Evolutionary conservation across 352 stramenopile genomes (phyloP), one percentile per base, ranked within the genome.

Genomic region (Globisporangium mamillatum): DNA sequence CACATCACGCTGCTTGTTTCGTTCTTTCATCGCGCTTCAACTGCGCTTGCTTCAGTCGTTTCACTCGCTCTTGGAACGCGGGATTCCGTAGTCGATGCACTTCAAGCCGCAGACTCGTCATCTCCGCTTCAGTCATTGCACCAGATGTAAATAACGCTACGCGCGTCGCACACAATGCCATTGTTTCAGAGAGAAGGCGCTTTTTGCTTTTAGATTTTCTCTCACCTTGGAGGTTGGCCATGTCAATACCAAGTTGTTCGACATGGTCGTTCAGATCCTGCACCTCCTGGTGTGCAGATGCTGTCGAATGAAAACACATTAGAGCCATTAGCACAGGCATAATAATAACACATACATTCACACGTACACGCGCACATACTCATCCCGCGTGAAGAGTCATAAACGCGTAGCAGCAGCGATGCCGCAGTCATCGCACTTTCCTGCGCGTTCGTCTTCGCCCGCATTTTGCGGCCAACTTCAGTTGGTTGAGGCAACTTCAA

Each of bases 41-140:
- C 2, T 46, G 25, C 12, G 25, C 9, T 34, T 41, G 59, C 25
- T 64, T 64, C 7, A 71, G 52, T 1, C 59, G 64, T 41, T 53
- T 22, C 50, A 74, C 25, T 20, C 69, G 64, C 52, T 74, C 55
- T 18, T 46, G 24, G 22, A 74, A 64, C 20, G 55, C 50, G 2
- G 69, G 69, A 41, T 67, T 74, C 57, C 20, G 41, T 27, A 74
- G 54, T 18, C 69, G 69, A 27, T 61, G 36, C 22, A 53, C 24
- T 12, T 74, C 64, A 18, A 74, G 54, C 5, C 65, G 69, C 41
- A 74, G 8, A 24, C 58, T 63, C 58, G 46, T 64, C 8, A 68
- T 2, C 27, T 74, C 64, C 41, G 27, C 69, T 74, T 36, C 2
- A 18, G 32, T 7, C 32, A 50, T 32, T 8, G 24, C 54, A n/a